Base-by-base conservation (phyloP, 768 basidiomycete species). In the Cyclocybe aegerita region DNA sequence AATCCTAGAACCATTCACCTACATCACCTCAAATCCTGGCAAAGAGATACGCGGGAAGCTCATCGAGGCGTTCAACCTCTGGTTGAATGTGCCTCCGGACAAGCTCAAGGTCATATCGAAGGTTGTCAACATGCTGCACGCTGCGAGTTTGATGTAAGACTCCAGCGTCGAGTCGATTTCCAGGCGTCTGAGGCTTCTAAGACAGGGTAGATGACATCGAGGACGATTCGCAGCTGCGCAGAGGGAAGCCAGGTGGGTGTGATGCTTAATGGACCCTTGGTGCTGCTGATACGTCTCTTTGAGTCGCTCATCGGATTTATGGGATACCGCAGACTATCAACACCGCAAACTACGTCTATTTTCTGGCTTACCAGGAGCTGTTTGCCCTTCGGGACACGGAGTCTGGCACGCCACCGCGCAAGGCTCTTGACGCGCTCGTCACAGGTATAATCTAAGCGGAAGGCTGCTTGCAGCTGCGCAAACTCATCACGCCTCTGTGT, bases 291-390 rank as follows among this genome's bases (percentile, higher is more conserved):
- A 7, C 6, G 11, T 4, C 32, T 31, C 39, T n/a, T 50, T 1
- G 54, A 86, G 95, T 95, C 16, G 83, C 92, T 0, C 95, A 99
- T 72, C 92, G 91, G 72, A 96, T 99, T 57, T 99, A 96, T 60
- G 96, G 96, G 1, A 72, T 97, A 2, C 93, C 96, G 0, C 96
- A 98, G 64, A 97, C 96, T 0, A 94, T 99, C 71, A 99, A 99
- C 65, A 85, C 88, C 0, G 96, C 96, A 0, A 98, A 97, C 63
- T 98, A 98, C 57, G 93, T 94, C 29, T 98, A 96, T 64, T 99
- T 98, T 62, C 80, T 93, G 38, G 96, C 95, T 0, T 94, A 87
- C 64, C 80, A 93, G 57, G 90, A 96, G 56, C 78, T 98, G 1
- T 83, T 88, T 55, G 72, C 74, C 9, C 75, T 91, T 39, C 70